phyloP scores from a whole-genome alignment of 495 filamentous ascomycete species.

The Penicillium pancosmium region DNA sequence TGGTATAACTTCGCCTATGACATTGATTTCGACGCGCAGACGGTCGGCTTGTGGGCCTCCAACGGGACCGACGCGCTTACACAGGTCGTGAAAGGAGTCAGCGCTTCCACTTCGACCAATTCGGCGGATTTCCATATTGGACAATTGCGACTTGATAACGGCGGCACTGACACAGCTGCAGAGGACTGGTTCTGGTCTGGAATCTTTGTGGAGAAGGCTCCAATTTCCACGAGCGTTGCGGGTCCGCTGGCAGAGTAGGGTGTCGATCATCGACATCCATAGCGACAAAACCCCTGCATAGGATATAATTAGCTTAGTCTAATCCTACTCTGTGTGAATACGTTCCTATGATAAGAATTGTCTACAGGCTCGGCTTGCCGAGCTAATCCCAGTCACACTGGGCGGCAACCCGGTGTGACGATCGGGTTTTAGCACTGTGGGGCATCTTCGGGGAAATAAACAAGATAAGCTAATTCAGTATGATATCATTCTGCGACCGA shows the following conservation, averaged over 20 bases:
- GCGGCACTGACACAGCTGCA: slow-evolving; percentile 45
- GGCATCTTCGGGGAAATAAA: not conserved
- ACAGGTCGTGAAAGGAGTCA: slow-evolving; percentile 59
- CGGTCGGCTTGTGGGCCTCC: slow-evolving; percentile 71
- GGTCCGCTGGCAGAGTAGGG: slow-evolving; percentile 35
- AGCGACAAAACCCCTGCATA: not conserved
- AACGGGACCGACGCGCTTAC: slow-evolving; percentile 59
- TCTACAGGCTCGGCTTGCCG: not conserved
- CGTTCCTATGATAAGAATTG: not conserved
- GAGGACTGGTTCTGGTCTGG: slow-evolving; percentile 78
- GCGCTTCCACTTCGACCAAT: slow-evolving; percentile 63
- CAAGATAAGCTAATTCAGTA: slow-evolving; percentile 2
- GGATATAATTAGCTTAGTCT: not conserved
- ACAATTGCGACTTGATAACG: slow-evolving; percentile 65
- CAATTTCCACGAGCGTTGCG: slow-evolving; percentile 60
- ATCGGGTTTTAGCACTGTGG: not conserved
- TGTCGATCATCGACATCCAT: not conserved
- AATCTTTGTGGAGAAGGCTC: slow-evolving; percentile 67
- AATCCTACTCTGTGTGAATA: not conserved
- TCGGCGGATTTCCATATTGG: slow-evolving; percentile 77
- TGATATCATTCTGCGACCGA: slow-evolving; percentile 2
- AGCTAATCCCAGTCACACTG: not conserved
- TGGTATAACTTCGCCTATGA: slow-evolving; percentile 76
- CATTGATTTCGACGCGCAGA: slow-evolving; percentile 61
- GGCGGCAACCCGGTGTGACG: slow-evolving; percentile 1